Conservation (phyloP, 495 filamentous ascomycete species). For the Talaromyces stipitatus region DNA sequence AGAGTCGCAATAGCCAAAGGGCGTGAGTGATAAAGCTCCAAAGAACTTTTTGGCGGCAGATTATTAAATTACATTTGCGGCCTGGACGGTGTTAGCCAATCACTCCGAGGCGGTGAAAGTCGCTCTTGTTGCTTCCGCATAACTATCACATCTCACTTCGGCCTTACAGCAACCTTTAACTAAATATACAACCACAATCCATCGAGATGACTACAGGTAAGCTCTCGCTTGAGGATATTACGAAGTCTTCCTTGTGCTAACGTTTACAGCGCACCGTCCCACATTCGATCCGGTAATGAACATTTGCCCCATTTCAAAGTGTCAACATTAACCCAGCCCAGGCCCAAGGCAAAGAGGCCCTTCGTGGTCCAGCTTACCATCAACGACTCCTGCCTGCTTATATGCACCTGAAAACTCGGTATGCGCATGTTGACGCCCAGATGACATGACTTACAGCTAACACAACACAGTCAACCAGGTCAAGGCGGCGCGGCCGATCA, state of each 20-base stretch:
- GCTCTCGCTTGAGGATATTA: not conserved
- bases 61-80: not conserved
- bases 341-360: conserved; percentile 92
- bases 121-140: not conserved
- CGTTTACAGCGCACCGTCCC: conserved; percentile 59
- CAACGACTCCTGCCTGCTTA: conserved; percentile 91
- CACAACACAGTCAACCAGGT: conserved; percentile 58
- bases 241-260: conserved; percentile 15
- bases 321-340: conserved; percentile 32
- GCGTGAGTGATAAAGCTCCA: not conserved
- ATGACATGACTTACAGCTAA: conserved; percentile 11
- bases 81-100: not conserved
- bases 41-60: conserved; percentile 6
- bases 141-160: not conserved
- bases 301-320: conserved; percentile 1
- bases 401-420: conserved; percentile 83
- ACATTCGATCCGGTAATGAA: conserved; percentile 81
- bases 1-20: not conserved
- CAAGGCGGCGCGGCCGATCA: conserved; percentile 77
- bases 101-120: not conserved
- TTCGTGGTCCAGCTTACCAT: conserved; percentile 90
- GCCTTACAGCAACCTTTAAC: not conserved
- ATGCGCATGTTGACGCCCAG: conserved; percentile 7
- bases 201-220: conserved; percentile 61
- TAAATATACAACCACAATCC: not conserved